A percentile compares a stretch with the other conserved stretches of the same genome.
Evolutionary conservation across 805 yeast genomes (phyloP).

Genomic region (Teunomyces aglyptinius): DNA sequence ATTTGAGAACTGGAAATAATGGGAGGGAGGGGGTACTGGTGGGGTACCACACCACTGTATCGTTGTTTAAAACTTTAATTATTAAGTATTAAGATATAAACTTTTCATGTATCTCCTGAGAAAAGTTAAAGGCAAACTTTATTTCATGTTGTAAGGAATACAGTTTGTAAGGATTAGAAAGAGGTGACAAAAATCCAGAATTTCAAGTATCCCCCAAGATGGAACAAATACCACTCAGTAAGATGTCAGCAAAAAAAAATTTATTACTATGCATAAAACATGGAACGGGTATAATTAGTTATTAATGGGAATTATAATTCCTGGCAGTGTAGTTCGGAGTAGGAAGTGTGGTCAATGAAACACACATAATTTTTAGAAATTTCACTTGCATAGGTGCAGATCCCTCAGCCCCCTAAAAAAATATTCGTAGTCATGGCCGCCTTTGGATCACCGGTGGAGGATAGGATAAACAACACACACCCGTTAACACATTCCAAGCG

Average conservation of each 20-base stretch:
- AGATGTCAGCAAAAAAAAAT: background rate
- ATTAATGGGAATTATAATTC: background rate
- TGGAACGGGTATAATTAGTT: background rate
- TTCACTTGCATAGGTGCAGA: conserved; percentile 4
- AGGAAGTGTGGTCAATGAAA: background rate
- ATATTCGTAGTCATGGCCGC: conserved; percentile 2
- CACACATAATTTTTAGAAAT: background rate
- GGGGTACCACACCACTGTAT: conserved; percentile 2
- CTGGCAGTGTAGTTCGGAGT: background rate
- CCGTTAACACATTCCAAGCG: background rate
- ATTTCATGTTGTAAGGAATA: background rate
- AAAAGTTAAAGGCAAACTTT: background rate
- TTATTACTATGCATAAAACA: background rate
- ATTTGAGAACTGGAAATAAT: background rate
- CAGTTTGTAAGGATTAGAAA: background rate
- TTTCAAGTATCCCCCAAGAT: background rate
- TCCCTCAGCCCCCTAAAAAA: background rate
- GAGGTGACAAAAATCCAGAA: background rate
- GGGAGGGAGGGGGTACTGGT: background rate
- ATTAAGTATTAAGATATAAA: background rate
- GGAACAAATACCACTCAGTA: background rate
- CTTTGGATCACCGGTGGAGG: background rate
- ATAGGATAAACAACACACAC: background rate
- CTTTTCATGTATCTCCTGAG: conserved; percentile 1
- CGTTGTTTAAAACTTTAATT: background rate